A percentile compares a stretch with the other conserved stretches of the same genome.
phyloP scores from a whole-genome alignment of 495 filamentous ascomycete genomes.

The Penicillium samsonianum region DNA sequence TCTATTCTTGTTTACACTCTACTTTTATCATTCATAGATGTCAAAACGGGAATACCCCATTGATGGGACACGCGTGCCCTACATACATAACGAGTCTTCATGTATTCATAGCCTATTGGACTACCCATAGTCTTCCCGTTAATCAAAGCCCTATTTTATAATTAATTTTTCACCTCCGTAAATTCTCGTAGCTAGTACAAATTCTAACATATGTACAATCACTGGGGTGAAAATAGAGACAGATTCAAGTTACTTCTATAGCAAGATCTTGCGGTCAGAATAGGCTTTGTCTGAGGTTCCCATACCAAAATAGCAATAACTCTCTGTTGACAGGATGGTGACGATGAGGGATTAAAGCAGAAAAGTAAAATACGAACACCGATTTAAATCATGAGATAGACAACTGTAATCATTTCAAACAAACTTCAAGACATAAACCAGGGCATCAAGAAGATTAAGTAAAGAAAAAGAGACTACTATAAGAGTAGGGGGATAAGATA shows the following conservation, averaged over 20 bases:
- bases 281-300: not conserved
- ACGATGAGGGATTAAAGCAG: not conserved
- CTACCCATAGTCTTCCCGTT: not conserved
- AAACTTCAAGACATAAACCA: not conserved
- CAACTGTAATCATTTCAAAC: not conserved
- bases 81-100: not conserved
- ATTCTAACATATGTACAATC: no score
- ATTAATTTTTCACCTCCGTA: no score
- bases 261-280: not conserved
- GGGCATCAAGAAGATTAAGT: not conserved
- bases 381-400: not conserved
- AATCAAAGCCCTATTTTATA: not conserved
- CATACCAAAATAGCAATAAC: not conserved
- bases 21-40: conserved; percentile 14
- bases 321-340: not conserved
- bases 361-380: not conserved
- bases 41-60: not conserved
- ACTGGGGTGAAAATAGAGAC: not conserved
- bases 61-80: not conserved
- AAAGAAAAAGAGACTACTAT: not conserved
- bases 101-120: not conserved
- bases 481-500: not conserved
- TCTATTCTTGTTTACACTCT: conserved; percentile 19
- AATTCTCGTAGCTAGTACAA: no score
- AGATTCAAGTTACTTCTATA: not conserved